Percentiles rank a stretch among this genome's conserved stretches.
Evolutionary conservation across 2,329 filamentous ascomycete genomes (phyloP).

Genomic region (Trichoderma aggressivum): DNA sequence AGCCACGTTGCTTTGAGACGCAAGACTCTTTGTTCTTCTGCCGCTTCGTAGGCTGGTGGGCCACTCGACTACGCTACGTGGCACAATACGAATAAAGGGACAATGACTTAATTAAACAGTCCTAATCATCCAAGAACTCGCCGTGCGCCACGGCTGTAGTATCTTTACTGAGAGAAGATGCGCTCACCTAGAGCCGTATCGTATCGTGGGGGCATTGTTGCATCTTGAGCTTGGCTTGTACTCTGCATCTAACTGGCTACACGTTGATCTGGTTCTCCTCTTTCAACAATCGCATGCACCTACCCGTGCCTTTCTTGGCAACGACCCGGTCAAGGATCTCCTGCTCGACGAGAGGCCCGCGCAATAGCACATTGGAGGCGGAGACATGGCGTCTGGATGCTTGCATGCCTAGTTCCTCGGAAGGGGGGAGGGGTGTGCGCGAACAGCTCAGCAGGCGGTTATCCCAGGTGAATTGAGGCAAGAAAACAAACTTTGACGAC

Average conservation of each 20-base stretch:
- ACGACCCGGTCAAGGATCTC: conserved; percentile 27
- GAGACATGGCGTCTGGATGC: conserved; percentile 44
- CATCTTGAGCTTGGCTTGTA: neutral
- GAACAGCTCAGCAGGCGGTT: neutral
- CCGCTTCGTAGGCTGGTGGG: neutral
- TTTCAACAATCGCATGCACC: conserved; percentile 25
- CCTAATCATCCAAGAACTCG: neutral
- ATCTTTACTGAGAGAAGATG: neutral
- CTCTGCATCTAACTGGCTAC: neutral
- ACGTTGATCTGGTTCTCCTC: neutral
- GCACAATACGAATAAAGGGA: neutral
- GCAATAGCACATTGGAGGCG: conserved; percentile 46
- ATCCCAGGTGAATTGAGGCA: neutral
- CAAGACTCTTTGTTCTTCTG: neutral
- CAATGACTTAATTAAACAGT: neutral
- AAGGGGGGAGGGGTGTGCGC: conserved; percentile 17
- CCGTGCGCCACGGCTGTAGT: neutral
- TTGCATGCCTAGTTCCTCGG: conserved; percentile 44
- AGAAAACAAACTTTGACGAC: conserved; percentile 7
- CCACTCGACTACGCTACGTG: neutral
- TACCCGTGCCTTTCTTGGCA: conserved; percentile 26
- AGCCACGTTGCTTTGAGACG: neutral
- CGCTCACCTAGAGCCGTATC: neutral
- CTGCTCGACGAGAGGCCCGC: conserved; percentile 41
- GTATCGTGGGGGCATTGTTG: neutral